Evolutionary conservation across 306 rosid genomes (phyloP).

Genomic region (Herpetospermum pedunculosum): DNA sequence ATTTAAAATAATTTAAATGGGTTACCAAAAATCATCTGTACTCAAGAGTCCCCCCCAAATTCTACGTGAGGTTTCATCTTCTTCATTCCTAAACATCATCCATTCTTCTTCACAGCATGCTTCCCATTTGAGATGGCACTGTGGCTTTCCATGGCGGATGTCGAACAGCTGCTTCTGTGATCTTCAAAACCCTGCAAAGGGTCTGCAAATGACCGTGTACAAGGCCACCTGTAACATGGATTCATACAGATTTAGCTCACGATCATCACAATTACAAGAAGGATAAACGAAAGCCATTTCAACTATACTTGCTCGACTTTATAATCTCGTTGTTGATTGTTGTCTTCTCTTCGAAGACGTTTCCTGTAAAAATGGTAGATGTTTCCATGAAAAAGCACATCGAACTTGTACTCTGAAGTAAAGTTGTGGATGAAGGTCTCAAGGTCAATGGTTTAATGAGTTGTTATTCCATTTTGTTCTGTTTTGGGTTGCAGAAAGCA

Average conservation of each 20-base stretch:
- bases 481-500: background rate
- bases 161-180: conserved; percentile 17
- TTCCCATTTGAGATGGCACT: conserved; percentile 26
- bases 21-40: background rate
- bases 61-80: background rate
- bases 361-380: conserved; percentile 19
- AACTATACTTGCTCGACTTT: conserved; percentile 39
- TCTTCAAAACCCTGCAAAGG: conserved; percentile 38
- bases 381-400: background rate
- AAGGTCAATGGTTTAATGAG: background rate
- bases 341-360: conserved; percentile 25
- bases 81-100: conserved; percentile 8
- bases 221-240: conserved; percentile 29
- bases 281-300: background rate
- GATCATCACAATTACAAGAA: background rate
- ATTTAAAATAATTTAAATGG: background rate
- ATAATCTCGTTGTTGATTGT: conserved; percentile 24
- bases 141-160: conserved; percentile 10
- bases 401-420: background rate
- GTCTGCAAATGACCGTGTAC: conserved; percentile 38
- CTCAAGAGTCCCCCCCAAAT: background rate
- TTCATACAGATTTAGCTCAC: background rate
- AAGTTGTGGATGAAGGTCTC: background rate
- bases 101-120: conserved; percentile 19
- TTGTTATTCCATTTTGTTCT: background rate